Conservation (phyloP, 257 asterid species). For the Solanum chilense region DNA sequence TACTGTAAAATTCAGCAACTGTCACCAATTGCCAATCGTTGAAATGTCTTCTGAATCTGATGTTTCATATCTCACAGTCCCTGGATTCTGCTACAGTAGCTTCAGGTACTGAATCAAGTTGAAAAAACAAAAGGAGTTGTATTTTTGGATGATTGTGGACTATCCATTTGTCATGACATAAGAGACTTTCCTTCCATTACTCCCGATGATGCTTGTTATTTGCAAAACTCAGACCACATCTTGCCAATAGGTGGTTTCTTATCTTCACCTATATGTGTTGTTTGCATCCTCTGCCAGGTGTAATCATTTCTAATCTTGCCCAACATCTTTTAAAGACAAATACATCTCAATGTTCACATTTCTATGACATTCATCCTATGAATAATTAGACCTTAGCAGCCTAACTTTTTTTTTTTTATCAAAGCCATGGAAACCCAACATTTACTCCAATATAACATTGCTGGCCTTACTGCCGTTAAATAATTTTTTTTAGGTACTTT, state of each 20-base stretch:
- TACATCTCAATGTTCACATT: background rate
- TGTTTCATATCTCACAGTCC: background rate
- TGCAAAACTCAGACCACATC: background rate
- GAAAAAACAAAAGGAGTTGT: background rate
- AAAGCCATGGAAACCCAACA: background rate
- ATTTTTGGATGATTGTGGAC: background rate
- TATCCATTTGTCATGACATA: background rate
- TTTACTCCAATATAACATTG: background rate
- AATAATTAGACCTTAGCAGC: background rate
- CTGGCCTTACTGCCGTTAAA: background rate
- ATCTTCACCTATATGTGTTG: background rate
- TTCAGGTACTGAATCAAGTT: background rate
- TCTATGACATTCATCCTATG: background rate
- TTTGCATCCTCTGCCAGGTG: background rate
- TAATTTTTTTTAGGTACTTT: background rate
- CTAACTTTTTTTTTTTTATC: background rate
- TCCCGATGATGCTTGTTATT: background rate
- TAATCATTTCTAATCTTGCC: background rate
- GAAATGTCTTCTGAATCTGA: background rate
- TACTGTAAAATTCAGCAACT: background rate
- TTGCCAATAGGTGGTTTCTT: background rate
- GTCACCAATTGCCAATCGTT: background rate
- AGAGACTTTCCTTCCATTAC: background rate
- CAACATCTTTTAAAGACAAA: background rate
- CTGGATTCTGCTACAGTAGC: background rate